A percentile compares a stretch with the other conserved stretches of the same genome.
phyloP scores from a whole-genome alignment of 805 yeast genomes.

The Kodamaea lidongshanica region DNA sequence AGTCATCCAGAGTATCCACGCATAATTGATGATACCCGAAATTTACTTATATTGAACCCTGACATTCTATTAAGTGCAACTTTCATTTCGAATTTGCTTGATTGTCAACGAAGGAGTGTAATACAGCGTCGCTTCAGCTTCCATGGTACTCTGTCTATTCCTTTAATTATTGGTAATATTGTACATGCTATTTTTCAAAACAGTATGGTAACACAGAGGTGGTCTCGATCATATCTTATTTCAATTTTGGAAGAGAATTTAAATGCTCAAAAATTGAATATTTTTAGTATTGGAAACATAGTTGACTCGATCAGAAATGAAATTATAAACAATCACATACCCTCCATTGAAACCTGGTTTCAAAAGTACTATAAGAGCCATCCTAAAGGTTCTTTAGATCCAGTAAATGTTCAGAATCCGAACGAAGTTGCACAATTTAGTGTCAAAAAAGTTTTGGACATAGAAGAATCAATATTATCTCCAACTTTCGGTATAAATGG shows the following conservation, averaged over 20 bases:
- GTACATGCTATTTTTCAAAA: conserved; percentile 71
- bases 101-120: conserved; percentile 68
- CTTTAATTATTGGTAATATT: conserved; percentile 73
- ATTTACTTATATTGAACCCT: conserved; percentile 76
- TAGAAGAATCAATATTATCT: conserved; percentile 90
- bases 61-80: conserved; percentile 81
- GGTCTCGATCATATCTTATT: conserved; percentile 34
- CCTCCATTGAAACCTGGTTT: conserved; percentile 51
- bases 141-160: conserved; percentile 59
- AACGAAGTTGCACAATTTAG: conserved; percentile 7
- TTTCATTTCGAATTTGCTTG: conserved; percentile 64
- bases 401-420: too few species aligned
- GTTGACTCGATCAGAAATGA: conserved; percentile 37
- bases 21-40: conserved; percentile 49
- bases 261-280: conserved; percentile 41
- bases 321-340: conserved; percentile 39
- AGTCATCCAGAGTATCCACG: conserved; percentile 32
- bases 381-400: conserved; percentile 5
- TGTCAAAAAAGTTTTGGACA: conserved; percentile 63
- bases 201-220: conserved; percentile 38
- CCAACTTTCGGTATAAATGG: conserved; percentile 89
- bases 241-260: conserved; percentile 33
- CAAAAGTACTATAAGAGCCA: conserved; percentile 34
- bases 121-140: conserved; percentile 49
- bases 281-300: conserved; percentile 51